Conservation (phyloP, 805 yeast species). For the Myxozyma udenii region DNA sequence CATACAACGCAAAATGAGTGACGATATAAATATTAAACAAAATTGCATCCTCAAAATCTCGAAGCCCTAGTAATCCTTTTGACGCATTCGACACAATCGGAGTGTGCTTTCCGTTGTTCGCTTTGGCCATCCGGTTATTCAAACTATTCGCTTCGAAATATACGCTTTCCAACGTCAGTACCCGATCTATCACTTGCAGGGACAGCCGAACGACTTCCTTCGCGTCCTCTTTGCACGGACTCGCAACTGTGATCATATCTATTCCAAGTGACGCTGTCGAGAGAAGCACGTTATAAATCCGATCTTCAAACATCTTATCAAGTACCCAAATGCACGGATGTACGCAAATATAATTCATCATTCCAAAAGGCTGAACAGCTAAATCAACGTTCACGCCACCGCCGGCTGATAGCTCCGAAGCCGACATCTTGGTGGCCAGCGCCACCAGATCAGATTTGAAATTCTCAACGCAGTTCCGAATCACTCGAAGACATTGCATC, state of each 20-base stretch:
- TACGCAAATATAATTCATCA: constrained; percentile 52
- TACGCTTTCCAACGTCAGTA: constrained; percentile 56
- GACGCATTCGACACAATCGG: constrained; percentile 44
- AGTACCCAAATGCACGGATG: constrained; percentile 69
- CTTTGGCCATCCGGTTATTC: constrained; percentile 22
- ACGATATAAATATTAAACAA: constrained; percentile 67
- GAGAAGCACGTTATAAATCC: constrained; percentile 56
- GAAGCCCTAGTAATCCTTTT: constrained; percentile 45
- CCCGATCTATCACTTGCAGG: constrained; percentile 46
- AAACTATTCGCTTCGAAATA: constrained; percentile 57
- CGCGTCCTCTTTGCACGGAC: constrained; percentile 30
- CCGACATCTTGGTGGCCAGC: constrained; percentile 44
- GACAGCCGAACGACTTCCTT: constrained; percentile 41
- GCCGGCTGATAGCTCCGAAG: constrained; percentile 39
- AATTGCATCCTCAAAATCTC: constrained; percentile 68
- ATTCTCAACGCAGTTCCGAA: constrained; percentile 48
- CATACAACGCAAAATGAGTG: constrained; percentile 71
- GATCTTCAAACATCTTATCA: constrained; percentile 60
- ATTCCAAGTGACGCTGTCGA: constrained; percentile 56
- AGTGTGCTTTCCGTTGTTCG: constrained; percentile 1
- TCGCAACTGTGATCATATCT: constrained; percentile 47
- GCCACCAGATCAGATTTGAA: constrained; percentile 53
- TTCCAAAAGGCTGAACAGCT: constrained; percentile 46
- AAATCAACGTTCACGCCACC: constrained; percentile 47
- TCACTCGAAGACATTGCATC: constrained; percentile 50